These are phyloP conservation scores for Brassica napus DNA, from an alignment of 345 rosid genomes.

Conservation along the genomic window DNA sequence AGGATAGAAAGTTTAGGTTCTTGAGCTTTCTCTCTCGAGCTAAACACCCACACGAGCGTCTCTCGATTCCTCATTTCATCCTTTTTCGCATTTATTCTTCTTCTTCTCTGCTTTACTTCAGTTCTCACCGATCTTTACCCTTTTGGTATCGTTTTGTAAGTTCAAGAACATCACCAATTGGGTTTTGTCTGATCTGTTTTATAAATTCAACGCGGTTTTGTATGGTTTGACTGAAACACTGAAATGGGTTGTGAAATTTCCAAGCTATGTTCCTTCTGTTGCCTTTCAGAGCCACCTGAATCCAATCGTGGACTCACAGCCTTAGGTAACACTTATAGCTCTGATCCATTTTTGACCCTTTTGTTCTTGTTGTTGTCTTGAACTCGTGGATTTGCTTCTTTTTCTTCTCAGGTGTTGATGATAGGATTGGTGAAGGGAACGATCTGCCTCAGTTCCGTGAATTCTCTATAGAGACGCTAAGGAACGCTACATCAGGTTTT, in stretches of 20 bases:
- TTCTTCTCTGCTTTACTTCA: not conserved
- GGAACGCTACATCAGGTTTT: constrained; percentile 49
- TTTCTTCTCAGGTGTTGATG: constrained; percentile 50
- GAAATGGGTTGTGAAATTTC: constrained; percentile 62
- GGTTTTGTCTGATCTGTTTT: not conserved
- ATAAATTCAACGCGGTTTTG: constrained; percentile 11
- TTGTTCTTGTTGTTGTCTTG: not conserved
- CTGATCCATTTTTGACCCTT: constrained; percentile 2
- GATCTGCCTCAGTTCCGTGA: constrained; percentile 67
- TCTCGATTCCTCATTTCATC: constrained; percentile 23
- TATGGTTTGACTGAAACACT: constrained; percentile 27
- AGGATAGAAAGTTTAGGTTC: constrained; percentile 18
- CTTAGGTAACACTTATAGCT: constrained; percentile 46
- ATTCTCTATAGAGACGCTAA: constrained; percentile 71
- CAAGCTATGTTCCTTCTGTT: constrained; percentile 63
- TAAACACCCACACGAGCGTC: constrained; percentile 30
- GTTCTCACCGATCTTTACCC: not conserved
- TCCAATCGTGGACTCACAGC: constrained; percentile 64
- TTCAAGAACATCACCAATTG: constrained; percentile 5
- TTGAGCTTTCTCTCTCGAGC: constrained; percentile 23
- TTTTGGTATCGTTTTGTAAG: too few species aligned
- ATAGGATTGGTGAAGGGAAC: constrained; percentile 47
- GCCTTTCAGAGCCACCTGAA: constrained; percentile 58
- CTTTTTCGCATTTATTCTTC: not conserved
- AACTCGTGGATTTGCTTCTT: not conserved